Percentiles rank a stretch among this genome's conserved stretches.
Conservation (phyloP, 176 grass and related monocot genomes). For the Cocos nucifera region DNA sequence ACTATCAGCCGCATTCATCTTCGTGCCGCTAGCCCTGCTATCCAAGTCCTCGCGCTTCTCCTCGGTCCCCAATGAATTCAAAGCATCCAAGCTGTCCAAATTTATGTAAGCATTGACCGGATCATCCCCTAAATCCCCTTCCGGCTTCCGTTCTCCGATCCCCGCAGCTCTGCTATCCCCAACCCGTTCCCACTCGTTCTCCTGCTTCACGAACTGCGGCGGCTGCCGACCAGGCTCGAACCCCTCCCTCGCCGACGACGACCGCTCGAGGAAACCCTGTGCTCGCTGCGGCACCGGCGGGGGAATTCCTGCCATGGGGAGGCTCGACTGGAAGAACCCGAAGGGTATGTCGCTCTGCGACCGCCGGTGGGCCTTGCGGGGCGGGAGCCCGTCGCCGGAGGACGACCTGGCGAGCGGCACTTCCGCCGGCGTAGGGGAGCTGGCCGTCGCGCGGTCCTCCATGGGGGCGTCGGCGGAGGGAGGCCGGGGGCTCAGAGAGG, state of each 20-base stretch:
- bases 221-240: too few relatives aligned
- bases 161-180: too few relatives aligned
- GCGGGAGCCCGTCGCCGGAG: constrained; percentile 26
- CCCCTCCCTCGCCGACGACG: too few relatives aligned
- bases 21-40: constrained; percentile 10
- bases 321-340: constrained; percentile 11
- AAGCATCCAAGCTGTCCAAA: constrained; percentile 8
- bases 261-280: too few relatives aligned
- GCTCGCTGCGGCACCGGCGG: constrained; percentile 38
- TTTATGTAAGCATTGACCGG: constrained; percentile 12
- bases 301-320: not conserved
- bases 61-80: constrained; percentile 9
- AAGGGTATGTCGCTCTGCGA: constrained; percentile 80
- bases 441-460: too few relatives aligned
- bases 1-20: constrained; percentile 22
- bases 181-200: too few relatives aligned
- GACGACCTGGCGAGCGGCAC: not conserved
- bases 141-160: constrained; percentile 10
- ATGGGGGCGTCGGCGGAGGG: constrained; percentile 8
- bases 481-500: constrained; percentile 21
- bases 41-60: constrained; percentile 41
- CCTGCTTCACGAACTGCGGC: too few relatives aligned
- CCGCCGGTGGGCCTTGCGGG: constrained; percentile 48
- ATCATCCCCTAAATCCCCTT: constrained; percentile 5
- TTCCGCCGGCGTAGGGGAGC: constrained; percentile 31